These are phyloP conservation scores for Lasiodiplodia gonubiensis DNA, from an alignment of 2,329 filamentous ascomycete species.

Conservation along the genomic window DNA sequence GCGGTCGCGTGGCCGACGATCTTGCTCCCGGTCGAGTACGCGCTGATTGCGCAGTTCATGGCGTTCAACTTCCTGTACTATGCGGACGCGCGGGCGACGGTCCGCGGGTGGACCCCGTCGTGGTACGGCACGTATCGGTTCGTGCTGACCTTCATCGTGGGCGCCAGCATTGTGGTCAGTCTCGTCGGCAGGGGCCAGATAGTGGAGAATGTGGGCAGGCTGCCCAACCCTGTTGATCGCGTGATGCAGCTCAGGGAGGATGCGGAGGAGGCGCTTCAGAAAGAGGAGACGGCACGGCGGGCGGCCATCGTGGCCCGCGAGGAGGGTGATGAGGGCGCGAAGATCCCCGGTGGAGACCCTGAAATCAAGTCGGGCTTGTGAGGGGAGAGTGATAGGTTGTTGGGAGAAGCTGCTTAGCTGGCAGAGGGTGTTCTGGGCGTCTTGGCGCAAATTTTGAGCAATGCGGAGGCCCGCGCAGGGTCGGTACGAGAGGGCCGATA, in stretches of 20 bases:
- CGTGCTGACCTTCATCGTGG: constrained; percentile 88
- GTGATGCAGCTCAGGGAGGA: constrained; percentile 55
- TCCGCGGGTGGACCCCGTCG: constrained; percentile 75
- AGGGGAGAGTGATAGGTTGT: not conserved
- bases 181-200: constrained; percentile 84
- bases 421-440: constrained; percentile 19
- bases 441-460: constrained; percentile 14
- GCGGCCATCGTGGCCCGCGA: constrained; percentile 21
- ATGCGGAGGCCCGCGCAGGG: constrained; percentile 12
- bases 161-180: constrained; percentile 78
- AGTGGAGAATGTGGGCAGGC: constrained; percentile 58
- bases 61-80: constrained; percentile 88
- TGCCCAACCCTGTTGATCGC: constrained; percentile 53
- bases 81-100: constrained; percentile 74
- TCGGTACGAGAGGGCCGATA: constrained; percentile 13
- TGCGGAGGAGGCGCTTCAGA: constrained; percentile 38
- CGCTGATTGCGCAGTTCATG: constrained; percentile 82
- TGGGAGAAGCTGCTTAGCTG: constrained; percentile 11
- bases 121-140: constrained; percentile 95
- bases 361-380: constrained; percentile 21
- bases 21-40: constrained; percentile 81
- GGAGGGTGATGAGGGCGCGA: not conserved
- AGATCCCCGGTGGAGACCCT: constrained; percentile 14
- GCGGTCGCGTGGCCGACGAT: constrained; percentile 89
- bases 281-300: constrained; percentile 39